phyloP scores from a whole-genome alignment of 129 eudicot genomes.

The Artemisia tridentata region DNA sequence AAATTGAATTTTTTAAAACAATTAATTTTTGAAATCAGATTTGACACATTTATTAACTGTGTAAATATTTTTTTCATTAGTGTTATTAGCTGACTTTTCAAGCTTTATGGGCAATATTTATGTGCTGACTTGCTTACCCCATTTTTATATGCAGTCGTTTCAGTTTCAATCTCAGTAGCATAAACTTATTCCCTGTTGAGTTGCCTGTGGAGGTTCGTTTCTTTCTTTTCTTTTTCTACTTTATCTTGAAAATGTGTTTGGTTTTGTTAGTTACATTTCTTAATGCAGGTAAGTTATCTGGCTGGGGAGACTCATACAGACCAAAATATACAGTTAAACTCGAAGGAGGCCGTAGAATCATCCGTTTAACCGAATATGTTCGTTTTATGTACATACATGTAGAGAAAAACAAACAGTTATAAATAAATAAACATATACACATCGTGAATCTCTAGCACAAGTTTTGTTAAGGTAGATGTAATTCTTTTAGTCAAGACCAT shows the following conservation, averaged over 20 bases:
- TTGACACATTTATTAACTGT: not conserved
- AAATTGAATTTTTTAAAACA: too few relatives aligned
- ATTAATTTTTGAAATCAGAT: too few relatives aligned
- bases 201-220: slow-evolving; percentile 58
- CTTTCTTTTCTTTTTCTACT: not conserved
- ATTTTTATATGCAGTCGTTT: slow-evolving; percentile 56
- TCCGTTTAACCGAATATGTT: slow-evolving; percentile 20
- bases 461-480: slow-evolving; percentile 27
- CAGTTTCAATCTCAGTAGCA: slow-evolving; percentile 59
- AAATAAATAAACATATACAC: slow-evolving; percentile 1
- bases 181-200: slow-evolving; percentile 70
- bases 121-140: not conserved
- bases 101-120: not conserved
- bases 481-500: slow-evolving; percentile 18
- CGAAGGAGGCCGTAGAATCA: slow-evolving; percentile 26
- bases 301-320: slow-evolving; percentile 41
- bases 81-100: too few relatives aligned
- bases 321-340: slow-evolving; percentile 35
- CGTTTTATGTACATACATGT: slow-evolving; percentile 33
- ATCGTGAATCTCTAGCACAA: slow-evolving; percentile 28
- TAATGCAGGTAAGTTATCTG: slow-evolving; percentile 49
- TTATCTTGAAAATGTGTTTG: not conserved
- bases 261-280: not conserved
- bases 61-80: not conserved
- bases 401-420: slow-evolving; percentile 20